phyloP scores from a whole-genome alignment of 2,329 filamentous ascomycete genomes.

The Pestalotiopsis sp. region DNA sequence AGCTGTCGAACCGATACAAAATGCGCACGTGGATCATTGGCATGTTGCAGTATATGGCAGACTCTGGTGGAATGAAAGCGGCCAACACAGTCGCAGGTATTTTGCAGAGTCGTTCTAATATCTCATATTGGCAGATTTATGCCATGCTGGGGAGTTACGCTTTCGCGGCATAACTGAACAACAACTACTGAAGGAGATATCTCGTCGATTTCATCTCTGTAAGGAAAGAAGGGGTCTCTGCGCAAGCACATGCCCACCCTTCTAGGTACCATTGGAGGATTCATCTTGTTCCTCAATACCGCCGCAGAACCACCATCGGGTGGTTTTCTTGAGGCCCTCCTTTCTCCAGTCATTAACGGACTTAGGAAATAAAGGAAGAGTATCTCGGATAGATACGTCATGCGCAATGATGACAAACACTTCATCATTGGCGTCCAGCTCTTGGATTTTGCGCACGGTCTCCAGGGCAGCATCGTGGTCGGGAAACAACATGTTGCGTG shows the following conservation, averaged over 20 bases:
- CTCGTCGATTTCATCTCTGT: background rate
- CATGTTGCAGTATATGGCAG: conserved; percentile 20
- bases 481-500: background rate
- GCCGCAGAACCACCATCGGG: background rate
- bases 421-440: conserved; percentile 23
- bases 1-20: conserved; percentile 10
- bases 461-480: background rate
- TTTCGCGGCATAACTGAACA: conserved; percentile 19
- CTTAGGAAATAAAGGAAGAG: conserved; percentile 22
- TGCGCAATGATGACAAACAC: conserved; percentile 27
- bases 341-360: conserved; percentile 24
- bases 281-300: background rate
- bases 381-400: conserved; percentile 20
- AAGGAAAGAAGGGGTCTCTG: background rate
- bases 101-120: conserved; percentile 10
- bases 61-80: conserved; percentile 16
- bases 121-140: conserved; percentile 25
- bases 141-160: conserved; percentile 28
- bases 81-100: conserved; percentile 18
- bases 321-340: conserved; percentile 12
- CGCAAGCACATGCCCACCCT: background rate
- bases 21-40: conserved; percentile 19
- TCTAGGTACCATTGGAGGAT: background rate
- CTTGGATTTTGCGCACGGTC: conserved; percentile 14
- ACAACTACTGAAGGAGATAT: background rate